These are phyloP conservation scores for Canariomyces notabilis DNA, from an alignment of 2,329 filamentous ascomycete species.

Conservation along the genomic window DNA sequence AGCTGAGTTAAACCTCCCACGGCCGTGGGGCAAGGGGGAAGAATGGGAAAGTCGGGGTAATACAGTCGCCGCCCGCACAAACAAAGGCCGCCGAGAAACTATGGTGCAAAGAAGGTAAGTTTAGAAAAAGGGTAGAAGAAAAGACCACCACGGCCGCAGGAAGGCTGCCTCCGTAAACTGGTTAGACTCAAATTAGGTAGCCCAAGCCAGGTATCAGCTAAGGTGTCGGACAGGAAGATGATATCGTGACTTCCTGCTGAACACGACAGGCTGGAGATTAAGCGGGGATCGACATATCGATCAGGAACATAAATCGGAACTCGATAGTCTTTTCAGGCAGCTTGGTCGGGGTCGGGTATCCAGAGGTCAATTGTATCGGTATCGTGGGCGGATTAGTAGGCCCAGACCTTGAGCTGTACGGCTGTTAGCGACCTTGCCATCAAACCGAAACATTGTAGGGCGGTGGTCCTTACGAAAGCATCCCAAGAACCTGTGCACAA, in stretches of 20 bases:
- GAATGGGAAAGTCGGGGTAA: slow-evolving; percentile 28
- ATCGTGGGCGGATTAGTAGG: slow-evolving; percentile 50
- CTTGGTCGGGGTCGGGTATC: slow-evolving; percentile 25
- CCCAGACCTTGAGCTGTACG: slow-evolving; percentile 77
- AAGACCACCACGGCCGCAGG: background rate
- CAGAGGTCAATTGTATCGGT: slow-evolving; percentile 22
- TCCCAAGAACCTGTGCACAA: slow-evolving; percentile 99
- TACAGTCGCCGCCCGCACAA: slow-evolving; percentile 19
- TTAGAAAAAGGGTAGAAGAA: slow-evolving; percentile 4
- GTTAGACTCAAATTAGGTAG: background rate
- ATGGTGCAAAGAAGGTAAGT: slow-evolving; percentile 3
- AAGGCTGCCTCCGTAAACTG: background rate
- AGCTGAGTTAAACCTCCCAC: slow-evolving; percentile 11
- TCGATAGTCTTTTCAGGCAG: slow-evolving; percentile 25
- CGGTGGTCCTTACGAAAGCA: slow-evolving; percentile 72
- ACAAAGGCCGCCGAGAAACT: slow-evolving; percentile 11
- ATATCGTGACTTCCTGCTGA: slow-evolving; percentile 46
- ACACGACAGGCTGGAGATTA: slow-evolving; percentile 40
- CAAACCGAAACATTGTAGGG: background rate
- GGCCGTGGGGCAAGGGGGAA: slow-evolving; percentile 17
- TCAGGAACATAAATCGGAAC: slow-evolving; percentile 34
- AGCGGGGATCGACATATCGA: slow-evolving; percentile 31
- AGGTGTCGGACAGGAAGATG: slow-evolving; percentile 23
- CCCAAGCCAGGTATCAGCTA: background rate
- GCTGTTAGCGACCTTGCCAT: slow-evolving; percentile 29